Evolutionary conservation across 495 filamentous ascomycete genomes (phyloP).

Genomic region (Penicillium mononematosum): DNA sequence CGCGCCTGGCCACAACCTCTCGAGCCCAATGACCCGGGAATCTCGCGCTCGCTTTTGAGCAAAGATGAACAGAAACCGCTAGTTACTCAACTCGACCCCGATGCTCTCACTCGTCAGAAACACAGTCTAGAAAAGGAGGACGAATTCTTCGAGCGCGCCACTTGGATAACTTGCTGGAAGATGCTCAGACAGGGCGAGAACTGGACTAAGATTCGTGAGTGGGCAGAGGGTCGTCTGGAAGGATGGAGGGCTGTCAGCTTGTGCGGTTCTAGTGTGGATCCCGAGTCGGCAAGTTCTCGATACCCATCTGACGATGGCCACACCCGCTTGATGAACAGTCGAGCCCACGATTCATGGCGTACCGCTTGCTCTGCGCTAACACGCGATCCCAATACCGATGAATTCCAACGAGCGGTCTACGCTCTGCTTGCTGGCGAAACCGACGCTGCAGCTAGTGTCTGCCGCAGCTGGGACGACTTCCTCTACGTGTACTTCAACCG

Average conservation of each 20-base stretch:
- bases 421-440: slow-evolving; percentile 82
- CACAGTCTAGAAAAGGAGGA: slow-evolving; percentile 74
- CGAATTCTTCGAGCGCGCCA: slow-evolving; percentile 77
- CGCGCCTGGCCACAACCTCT: slow-evolving; percentile 61
- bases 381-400: slow-evolving; percentile 60
- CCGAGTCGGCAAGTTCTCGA: slow-evolving; percentile 26
- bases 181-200: slow-evolving; percentile 76
- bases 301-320: slow-evolving; percentile 43
- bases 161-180: slow-evolving; percentile 87
- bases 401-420: slow-evolving; percentile 87
- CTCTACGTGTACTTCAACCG: slow-evolving; percentile 90
- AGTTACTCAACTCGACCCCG: slow-evolving; percentile 91
- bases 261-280: slow-evolving; percentile 44
- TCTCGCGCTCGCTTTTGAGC: slow-evolving; percentile 55
- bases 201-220: slow-evolving; percentile 71
- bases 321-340: slow-evolving; percentile 49
- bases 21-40: slow-evolving; percentile 56
- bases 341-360: slow-evolving; percentile 65
- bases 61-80: slow-evolving; percentile 60
- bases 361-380: slow-evolving; percentile 78
- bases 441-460: slow-evolving; percentile 70
- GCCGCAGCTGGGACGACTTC: slow-evolving; percentile 81
- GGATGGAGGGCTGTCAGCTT: slow-evolving; percentile 72
- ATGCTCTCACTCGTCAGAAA: slow-evolving; percentile 76
- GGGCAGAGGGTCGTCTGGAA: slow-evolving; percentile 75